A percentile compares a stretch with the other conserved stretches of the same genome.
These are phyloP conservation scores for Podospora didyma DNA, from an alignment of 495 filamentous ascomycete genomes.

Conservation along the genomic window DNA sequence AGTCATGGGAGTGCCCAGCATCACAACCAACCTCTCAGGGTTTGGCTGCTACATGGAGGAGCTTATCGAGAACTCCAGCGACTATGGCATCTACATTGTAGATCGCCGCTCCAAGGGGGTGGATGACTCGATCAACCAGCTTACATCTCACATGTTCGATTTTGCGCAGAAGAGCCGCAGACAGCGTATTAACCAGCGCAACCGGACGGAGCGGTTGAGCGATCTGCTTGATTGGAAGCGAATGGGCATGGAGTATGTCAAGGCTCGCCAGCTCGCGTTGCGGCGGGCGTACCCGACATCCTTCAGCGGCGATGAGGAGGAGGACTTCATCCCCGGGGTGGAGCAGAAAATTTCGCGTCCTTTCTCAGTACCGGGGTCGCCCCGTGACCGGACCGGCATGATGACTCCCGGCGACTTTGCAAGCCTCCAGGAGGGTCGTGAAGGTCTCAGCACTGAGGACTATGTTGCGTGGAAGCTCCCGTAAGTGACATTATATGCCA, in stretches of 20 bases:
- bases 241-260: slow-evolving; percentile 99
- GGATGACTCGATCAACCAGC: slow-evolving; percentile 94
- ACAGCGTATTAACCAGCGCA: slow-evolving; percentile 97
- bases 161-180: slow-evolving; percentile 91
- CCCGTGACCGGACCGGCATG: slow-evolving; percentile 86
- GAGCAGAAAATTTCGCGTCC: slow-evolving; percentile 92
- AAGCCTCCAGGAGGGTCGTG: slow-evolving; percentile 86
- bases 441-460: slow-evolving; percentile 92
- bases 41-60: slow-evolving; percentile 99
- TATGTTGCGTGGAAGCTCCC: slow-evolving; percentile 97
- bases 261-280: slow-evolving; percentile 88
- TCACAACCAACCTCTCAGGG: slow-evolving; percentile 95
- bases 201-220: slow-evolving; percentile 92
- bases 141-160: slow-evolving; percentile 88
- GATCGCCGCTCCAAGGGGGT: slow-evolving; percentile 94
- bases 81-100: slow-evolving; percentile 99
- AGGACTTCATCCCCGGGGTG: slow-evolving; percentile 79
- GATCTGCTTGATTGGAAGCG: slow-evolving; percentile 98
- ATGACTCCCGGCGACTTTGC: slow-evolving; percentile 99
- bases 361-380: slow-evolving; percentile 89
- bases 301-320: slow-evolving; percentile 72
- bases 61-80: slow-evolving; percentile 92
- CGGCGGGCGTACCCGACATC: slow-evolving; percentile 86
- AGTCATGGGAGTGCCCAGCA: slow-evolving; percentile 98
- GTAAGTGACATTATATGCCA: slow-evolving; percentile 54